A percentile compares a stretch with the other conserved stretches of the same genome.
Evolutionary conservation across 1,284 basidiomycete species (phyloP).

Genomic region (Ganoderma lucidum): DNA sequence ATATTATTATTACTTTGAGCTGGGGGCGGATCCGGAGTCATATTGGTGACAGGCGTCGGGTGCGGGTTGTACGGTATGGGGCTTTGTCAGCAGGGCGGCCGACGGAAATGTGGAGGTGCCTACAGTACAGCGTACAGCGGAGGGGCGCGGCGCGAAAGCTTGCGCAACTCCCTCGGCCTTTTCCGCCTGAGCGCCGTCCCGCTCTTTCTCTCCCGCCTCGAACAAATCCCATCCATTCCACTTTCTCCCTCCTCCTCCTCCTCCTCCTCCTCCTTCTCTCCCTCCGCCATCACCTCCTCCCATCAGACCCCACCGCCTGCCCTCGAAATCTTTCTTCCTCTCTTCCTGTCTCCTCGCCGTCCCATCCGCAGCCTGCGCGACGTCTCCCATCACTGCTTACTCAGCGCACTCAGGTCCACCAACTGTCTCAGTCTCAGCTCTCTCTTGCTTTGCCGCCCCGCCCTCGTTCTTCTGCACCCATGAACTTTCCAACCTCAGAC

Average conservation of each 20-base stretch:
- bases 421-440: conserved; percentile 26
- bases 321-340: neutral
- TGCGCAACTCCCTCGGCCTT: conserved; percentile 31
- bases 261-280: conserved; percentile 22
- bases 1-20: too few relatives aligned
- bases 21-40: neutral
- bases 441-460: conserved; percentile 16
- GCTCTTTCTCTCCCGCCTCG: conserved; percentile 30
- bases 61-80: conserved; percentile 12
- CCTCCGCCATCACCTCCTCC: conserved; percentile 19
- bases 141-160: conserved; percentile 16
- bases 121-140: neutral
- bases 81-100: conserved; percentile 5
- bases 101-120: neutral
- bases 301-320: conserved; percentile 5
- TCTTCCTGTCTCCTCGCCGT: neutral
- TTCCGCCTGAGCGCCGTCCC: conserved; percentile 32
- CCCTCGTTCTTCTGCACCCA: conserved; percentile 32
- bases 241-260: conserved; percentile 24
- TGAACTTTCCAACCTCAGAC: conserved; percentile 43
- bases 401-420: conserved; percentile 29
- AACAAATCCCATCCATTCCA: conserved; percentile 14
- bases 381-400: conserved; percentile 22
- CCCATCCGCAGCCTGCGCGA: neutral
- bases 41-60: too few relatives aligned